phyloP scores from a whole-genome alignment of 352 stramenopile species.

The Hyaloperonospora arabidopsidis region DNA sequence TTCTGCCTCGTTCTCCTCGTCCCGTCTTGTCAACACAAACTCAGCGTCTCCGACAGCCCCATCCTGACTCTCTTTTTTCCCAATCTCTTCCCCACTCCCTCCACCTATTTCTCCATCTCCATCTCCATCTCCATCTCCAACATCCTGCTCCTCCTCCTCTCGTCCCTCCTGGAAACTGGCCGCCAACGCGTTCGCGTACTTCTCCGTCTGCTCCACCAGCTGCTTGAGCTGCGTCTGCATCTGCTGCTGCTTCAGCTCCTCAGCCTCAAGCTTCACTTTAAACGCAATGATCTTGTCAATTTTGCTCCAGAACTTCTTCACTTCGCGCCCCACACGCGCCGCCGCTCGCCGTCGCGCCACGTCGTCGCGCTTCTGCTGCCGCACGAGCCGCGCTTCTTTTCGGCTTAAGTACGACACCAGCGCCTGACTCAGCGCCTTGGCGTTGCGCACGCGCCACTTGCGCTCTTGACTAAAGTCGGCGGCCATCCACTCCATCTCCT shows the following conservation, averaged over 20 bases:
- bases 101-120: constrained; percentile 6
- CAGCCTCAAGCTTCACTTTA: constrained; percentile 92
- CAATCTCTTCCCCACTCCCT: constrained; percentile 24
- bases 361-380: constrained; percentile 36
- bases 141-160: constrained; percentile 2
- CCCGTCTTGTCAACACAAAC: constrained; percentile 14
- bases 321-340: constrained; percentile 74
- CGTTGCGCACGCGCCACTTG: constrained; percentile 72
- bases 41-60: constrained; percentile 17
- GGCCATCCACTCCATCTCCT: constrained; percentile 90
- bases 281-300: constrained; percentile 97
- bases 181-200: constrained; percentile 87
- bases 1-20: constrained; percentile 50
- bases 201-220: constrained; percentile 94
- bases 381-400: constrained; percentile 16
- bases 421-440: constrained; percentile 61
- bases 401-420: constrained; percentile 30
- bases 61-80: constrained; percentile 9
- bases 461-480: constrained; percentile 89
- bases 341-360: constrained; percentile 44
- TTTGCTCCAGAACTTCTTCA: constrained; percentile 95
- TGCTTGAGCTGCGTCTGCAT: constrained; percentile 96
- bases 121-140: background rate
- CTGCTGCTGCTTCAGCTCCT: constrained; percentile 74
- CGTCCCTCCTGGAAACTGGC: constrained; percentile 42